Base-by-base conservation (phyloP, 331 rosid species). In the Saraca asoca region DNA sequence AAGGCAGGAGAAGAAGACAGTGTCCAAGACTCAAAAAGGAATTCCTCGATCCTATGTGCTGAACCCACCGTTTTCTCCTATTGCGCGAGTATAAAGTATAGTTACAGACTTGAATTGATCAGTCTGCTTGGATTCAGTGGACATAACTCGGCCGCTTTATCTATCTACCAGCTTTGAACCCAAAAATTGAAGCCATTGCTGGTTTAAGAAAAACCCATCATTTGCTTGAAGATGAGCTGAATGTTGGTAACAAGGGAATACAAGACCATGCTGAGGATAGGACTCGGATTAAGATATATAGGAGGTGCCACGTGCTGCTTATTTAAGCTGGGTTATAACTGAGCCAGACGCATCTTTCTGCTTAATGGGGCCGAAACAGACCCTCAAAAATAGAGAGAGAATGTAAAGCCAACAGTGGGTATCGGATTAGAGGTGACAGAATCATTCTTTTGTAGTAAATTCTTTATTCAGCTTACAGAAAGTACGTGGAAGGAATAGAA, bases 61-160 rank as follows among this genome's bases (percentile, higher is more conserved):
- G 34, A 86, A 94, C 42, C 95, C 96, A 0, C 91, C 96, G 3
- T 90, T 88, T 72, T 94, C 96, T 66, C 99, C 99, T 10, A 81
- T 94, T 46, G 77, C 99, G 0, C 70, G 97, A 57, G 99, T 88
- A 42, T 93, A 74, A 66, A 53, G 50, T 51, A 11, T 46, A n/a
- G 43, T 49, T 1, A 24, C 31, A 24, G 2, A 24, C 24, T 2
- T 52, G 73, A 16, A 24, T 62, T 60, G 16, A 51, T 14, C 51
- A 35, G 46, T 79, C 56, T 50, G 61, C 68, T 45, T 38, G 34
- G 56, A 49, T 55, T 52, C 56, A 35, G 24, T 39, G 53, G 20
- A 51, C 46, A 77, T 34, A 46, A 19, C 19, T 48, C 8, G 45
- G 16, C 50, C 58, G 8, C 29, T 37, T 12, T 10, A 54, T 68